These are phyloP conservation scores for Plectosphaerella plurivora DNA, from an alignment of 2,329 filamentous ascomycete genomes.

Conservation along the genomic window DNA sequence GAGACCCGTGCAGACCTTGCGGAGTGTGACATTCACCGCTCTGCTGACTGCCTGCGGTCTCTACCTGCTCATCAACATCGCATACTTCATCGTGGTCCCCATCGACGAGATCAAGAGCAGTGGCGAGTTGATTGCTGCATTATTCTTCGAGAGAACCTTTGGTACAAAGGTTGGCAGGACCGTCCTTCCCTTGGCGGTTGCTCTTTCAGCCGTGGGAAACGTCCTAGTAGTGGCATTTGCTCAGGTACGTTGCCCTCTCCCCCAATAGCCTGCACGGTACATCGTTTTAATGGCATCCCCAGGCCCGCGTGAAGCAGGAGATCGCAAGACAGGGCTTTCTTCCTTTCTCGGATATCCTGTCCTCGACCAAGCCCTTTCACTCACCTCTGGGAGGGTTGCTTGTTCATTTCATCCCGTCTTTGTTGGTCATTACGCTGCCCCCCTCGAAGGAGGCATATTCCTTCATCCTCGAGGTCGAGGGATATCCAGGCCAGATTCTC, in stretches of 20 bases:
- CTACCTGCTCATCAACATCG: slow-evolving; percentile 64
- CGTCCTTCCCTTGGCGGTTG: slow-evolving; percentile 60
- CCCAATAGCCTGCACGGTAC: background rate
- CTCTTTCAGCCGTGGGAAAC: slow-evolving; percentile 64
- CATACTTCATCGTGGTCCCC: slow-evolving; percentile 60
- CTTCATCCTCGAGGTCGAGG: slow-evolving; percentile 69
- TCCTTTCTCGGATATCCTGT: slow-evolving; percentile 55
- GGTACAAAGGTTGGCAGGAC: slow-evolving; percentile 51
- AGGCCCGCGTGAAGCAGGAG: slow-evolving; percentile 68
- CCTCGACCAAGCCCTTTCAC: slow-evolving; percentile 62
- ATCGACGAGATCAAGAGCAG: slow-evolving; percentile 62
- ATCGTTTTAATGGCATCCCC: slow-evolving; percentile 8
- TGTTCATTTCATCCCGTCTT: slow-evolving; percentile 63
- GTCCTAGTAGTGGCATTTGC: slow-evolving; percentile 70
- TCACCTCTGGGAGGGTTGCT: slow-evolving; percentile 65
- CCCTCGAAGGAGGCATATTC: slow-evolving; percentile 64
- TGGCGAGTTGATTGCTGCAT: slow-evolving; percentile 62
- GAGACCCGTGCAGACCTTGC: slow-evolving; percentile 61
- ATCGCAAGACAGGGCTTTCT: slow-evolving; percentile 68
- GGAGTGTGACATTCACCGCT: slow-evolving; percentile 55
- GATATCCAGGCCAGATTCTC: slow-evolving; percentile 61
- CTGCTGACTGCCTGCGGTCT: slow-evolving; percentile 57
- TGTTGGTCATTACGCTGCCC: slow-evolving; percentile 62
- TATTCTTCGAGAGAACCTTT: slow-evolving; percentile 64
- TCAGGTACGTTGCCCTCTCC: slow-evolving; percentile 39